Percentiles rank a stretch among this genome's conserved stretches.
phyloP scores from a whole-genome alignment of 768 basidiomycete species.

The Podaxis mareebaensis region DNA sequence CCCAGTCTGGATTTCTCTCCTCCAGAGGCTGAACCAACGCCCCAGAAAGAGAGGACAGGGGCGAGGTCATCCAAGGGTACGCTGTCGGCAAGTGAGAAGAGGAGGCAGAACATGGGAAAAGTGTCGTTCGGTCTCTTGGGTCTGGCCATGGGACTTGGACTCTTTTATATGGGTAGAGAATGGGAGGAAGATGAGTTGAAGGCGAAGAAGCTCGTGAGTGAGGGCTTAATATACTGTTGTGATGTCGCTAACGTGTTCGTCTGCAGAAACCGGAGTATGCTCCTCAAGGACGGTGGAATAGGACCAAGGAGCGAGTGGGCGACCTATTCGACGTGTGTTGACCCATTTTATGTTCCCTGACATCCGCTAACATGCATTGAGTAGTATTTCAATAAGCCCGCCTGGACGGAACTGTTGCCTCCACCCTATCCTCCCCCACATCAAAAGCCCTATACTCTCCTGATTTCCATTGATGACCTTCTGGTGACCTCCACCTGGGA shows the following conservation, averaged over 20 bases:
- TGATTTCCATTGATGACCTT: slow-evolving; percentile 90
- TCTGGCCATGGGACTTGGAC: slow-evolving; percentile 56
- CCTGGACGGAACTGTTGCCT: slow-evolving; percentile 90
- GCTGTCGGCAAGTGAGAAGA: slow-evolving; percentile 76
- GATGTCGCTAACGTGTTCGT: neutral
- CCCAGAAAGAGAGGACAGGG: slow-evolving; percentile 57
- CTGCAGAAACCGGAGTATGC: slow-evolving; percentile 58
- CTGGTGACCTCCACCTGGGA: slow-evolving; percentile 94
- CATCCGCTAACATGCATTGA: neutral
- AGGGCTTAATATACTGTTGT: neutral
- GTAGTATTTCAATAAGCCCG: slow-evolving; percentile 91
- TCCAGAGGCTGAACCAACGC: slow-evolving; percentile 40
- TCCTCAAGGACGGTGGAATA: slow-evolving; percentile 61
- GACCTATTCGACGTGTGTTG: slow-evolving; percentile 69
- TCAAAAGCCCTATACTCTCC: slow-evolving; percentile 88
- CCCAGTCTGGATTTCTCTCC: slow-evolving; percentile 71
- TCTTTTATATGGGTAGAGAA: slow-evolving; percentile 71
- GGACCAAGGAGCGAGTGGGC: slow-evolving; percentile 61
- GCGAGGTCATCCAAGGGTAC: slow-evolving; percentile 78
- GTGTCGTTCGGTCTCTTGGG: slow-evolving; percentile 53
- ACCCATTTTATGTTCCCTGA: neutral
- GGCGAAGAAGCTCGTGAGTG: slow-evolving; percentile 59
- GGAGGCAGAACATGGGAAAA: slow-evolving; percentile 57
- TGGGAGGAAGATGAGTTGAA: slow-evolving; percentile 77
- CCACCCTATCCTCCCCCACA: slow-evolving; percentile 80